Base-by-base conservation (phyloP, 169 alveolate species). In the Babesia sp. region DNA sequence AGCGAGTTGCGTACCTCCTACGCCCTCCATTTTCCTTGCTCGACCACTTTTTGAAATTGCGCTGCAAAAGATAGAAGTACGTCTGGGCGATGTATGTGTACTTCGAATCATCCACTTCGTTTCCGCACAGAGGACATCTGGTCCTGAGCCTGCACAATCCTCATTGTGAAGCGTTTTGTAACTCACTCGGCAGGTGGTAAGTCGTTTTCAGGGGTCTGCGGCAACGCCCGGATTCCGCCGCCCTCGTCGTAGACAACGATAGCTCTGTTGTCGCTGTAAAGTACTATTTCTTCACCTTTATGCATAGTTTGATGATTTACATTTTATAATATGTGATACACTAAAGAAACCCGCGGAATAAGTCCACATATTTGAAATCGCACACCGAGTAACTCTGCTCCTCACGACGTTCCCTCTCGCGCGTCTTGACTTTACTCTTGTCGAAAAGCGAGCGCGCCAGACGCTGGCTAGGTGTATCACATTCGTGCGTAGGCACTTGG, bases 71-170 rank as follows among this genome's bases (percentile, higher is more conserved):
- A 57, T 78, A 78, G 81, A 78, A 78, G 64, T 78, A 78, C 8
- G 86, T 59, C 54, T 78, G 68, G 16, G 86, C 82, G 26, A 78
- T 69, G 60, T 57, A 78, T 28, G 76, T 78, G 80, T 78, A 78
- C 56, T 70, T 37, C 11, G 63, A 34, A 33, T 54, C 86, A 53
- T 57, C 72, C 36, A 78, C 37, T 4, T 34, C 54, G 69, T 48
- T 78, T 6, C 86, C 86, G 26, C 86, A 78, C 16, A 78, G 57
- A 39, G 86, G 86, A 46, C 86, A 78, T 36, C 14, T 37, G n/a
- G 56, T 75, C 36, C 50, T 31, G 34, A 37, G 28, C 41, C 68
- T 45, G 57, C 1, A n/a, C 26, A 6, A 41, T 11, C 9, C 20
- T 45, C 26, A n/a, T n/a, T 29, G 16, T 9, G 22, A 12, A 46